These are phyloP conservation scores for Globisporangium solare DNA, from an alignment of 352 stramenopile species.

Conservation along the genomic window DNA sequence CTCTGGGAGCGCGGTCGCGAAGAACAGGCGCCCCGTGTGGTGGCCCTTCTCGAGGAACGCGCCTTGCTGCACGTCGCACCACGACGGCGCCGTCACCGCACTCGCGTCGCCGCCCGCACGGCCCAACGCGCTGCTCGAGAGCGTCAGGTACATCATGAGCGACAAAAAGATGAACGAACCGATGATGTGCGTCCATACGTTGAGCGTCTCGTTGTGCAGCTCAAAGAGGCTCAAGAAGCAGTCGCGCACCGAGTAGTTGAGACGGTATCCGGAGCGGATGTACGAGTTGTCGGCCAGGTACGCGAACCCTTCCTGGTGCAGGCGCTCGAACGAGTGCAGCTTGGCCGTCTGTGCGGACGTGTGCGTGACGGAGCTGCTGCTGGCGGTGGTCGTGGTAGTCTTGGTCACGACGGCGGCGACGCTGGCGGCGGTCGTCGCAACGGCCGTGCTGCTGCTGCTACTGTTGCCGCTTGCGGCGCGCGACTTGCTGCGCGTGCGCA, in stretches of 20 bases:
- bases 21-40: constrained; percentile 50
- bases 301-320: constrained; percentile 75
- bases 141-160: constrained; percentile 71
- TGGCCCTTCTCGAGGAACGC: constrained; percentile 38
- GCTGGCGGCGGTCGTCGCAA: background rate
- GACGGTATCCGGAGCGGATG: constrained; percentile 79
- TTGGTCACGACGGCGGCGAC: background rate
- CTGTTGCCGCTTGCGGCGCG: constrained; percentile 7
- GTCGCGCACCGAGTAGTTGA: constrained; percentile 78
- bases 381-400: constrained; percentile 13
- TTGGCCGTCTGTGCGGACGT: constrained; percentile 14
- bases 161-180: constrained; percentile 81
- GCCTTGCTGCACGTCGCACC: constrained; percentile 23
- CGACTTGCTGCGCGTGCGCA: constrained; percentile 16
- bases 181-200: constrained; percentile 86
- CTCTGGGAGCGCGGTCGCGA: constrained; percentile 31
- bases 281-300: constrained; percentile 86
- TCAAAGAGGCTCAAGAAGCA: constrained; percentile 82
- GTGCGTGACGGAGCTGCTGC: constrained; percentile 21
- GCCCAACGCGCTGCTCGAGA: constrained; percentile 44
- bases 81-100: constrained; percentile 20
- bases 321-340: constrained; percentile 68
- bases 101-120: constrained; percentile 4
- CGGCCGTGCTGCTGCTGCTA: background rate
- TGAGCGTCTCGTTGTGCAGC: constrained; percentile 87